Conservation (phyloP, 1,284 basidiomycete genomes). For the Cryptococcus sp. region DNA sequence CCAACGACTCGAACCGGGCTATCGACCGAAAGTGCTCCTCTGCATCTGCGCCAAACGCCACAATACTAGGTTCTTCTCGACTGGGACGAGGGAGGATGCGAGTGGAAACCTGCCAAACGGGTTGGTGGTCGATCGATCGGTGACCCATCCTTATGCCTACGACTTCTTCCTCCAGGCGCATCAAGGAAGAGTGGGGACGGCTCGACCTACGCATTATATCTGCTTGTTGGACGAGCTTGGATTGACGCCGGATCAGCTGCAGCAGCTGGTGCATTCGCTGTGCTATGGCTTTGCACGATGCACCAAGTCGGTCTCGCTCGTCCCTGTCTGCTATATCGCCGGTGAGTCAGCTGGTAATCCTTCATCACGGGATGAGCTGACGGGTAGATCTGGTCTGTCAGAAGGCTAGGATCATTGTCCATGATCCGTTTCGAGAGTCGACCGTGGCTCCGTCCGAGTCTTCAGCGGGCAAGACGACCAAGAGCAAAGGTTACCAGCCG, state of each 20-base stretch:
- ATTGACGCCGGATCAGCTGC: conserved; percentile 41
- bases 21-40: conserved; percentile 44
- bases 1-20: conserved; percentile 17
- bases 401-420: conserved; percentile 39
- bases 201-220: conserved; percentile 48
- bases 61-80: conserved; percentile 48
- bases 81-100: conserved; percentile 33
- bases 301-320: conserved; percentile 45
- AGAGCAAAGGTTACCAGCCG: background rate
- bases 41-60: conserved; percentile 47
- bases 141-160: conserved; percentile 47
- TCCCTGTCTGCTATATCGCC: conserved; percentile 42
- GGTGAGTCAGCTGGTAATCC: conserved; percentile 1
- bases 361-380: background rate
- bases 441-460: conserved; percentile 26
- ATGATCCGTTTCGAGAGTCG: conserved; percentile 17
- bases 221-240: conserved; percentile 32
- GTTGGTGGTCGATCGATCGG: conserved; percentile 43
- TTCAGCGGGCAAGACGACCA: conserved; percentile 18
- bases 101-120: conserved; percentile 47
- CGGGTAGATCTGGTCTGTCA: conserved; percentile 39
- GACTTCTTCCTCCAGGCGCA: conserved; percentile 45
- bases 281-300: conserved; percentile 48
- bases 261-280: conserved; percentile 41
- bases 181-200: conserved; percentile 43